Percentiles rank a stretch among this genome's conserved stretches.
Conservation (phyloP, 805 yeast genomes). For the Metschnikowia vanudenii region DNA sequence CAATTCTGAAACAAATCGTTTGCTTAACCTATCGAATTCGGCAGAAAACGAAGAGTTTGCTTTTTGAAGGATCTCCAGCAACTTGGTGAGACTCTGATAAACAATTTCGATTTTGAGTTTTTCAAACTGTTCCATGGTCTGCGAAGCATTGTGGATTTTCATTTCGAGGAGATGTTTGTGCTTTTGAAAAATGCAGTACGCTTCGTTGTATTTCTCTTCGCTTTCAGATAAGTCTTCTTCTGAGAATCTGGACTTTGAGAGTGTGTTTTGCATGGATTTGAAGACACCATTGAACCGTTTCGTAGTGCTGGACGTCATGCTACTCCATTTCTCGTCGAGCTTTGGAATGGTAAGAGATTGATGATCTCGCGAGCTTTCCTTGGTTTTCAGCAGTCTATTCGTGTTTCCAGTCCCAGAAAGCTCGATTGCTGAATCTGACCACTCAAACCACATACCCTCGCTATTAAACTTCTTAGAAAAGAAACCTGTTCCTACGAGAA, state of each 20-base stretch:
- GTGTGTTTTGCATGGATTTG: slow-evolving; percentile 31
- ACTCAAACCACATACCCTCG: slow-evolving; percentile 46
- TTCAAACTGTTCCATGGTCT: slow-evolving; percentile 35
- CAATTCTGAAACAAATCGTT: slow-evolving; percentile 2
- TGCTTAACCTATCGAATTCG: slow-evolving; percentile 3
- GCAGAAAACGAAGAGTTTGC: slow-evolving; percentile 1
- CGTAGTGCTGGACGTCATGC: slow-evolving; percentile 28
- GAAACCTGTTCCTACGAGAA: slow-evolving; percentile 32
- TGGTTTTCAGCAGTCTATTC: background rate
- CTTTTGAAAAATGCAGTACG: slow-evolving; percentile 34
- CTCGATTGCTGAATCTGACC: slow-evolving; percentile 35
- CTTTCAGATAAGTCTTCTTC: slow-evolving; percentile 26
- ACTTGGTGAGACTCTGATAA: slow-evolving; percentile 31
- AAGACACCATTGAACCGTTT: slow-evolving; percentile 33
- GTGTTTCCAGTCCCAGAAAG: background rate
- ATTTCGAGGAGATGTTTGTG: slow-evolving; percentile 31
- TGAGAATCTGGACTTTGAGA: slow-evolving; percentile 29
- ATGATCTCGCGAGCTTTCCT: background rate
- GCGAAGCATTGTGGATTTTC: slow-evolving; percentile 24
- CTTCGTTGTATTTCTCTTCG: slow-evolving; percentile 34
- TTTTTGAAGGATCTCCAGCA: slow-evolving; percentile 32
- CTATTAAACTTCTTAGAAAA: slow-evolving; percentile 38
- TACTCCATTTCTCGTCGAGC: slow-evolving; percentile 18
- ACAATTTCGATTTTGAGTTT: slow-evolving; percentile 32
- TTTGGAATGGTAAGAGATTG: background rate